Percentiles rank a stretch among this genome's conserved stretches.
These are phyloP conservation scores for Aureobasidium pullulans DNA, from an alignment of 2,329 filamentous ascomycete genomes.

Conservation along the genomic window DNA sequence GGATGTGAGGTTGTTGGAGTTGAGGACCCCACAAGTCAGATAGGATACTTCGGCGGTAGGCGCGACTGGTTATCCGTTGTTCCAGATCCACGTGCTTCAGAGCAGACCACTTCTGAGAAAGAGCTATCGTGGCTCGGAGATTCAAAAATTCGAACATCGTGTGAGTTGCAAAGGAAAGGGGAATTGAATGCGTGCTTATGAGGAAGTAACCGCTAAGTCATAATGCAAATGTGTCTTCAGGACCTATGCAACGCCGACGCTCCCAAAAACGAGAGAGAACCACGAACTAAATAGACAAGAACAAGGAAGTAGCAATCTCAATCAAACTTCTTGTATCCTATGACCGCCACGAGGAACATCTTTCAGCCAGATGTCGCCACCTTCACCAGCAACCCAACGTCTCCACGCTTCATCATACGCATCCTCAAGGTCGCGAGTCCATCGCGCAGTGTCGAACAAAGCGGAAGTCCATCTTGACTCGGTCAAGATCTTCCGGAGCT, in stretches of 20 bases:
- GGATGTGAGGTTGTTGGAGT: too few species aligned
- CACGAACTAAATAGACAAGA: background rate
- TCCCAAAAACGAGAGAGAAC: background rate
- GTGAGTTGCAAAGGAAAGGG: background rate
- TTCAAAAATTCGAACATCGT: too few species aligned
- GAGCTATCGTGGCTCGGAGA: too few species aligned
- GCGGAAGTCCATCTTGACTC: slow-evolving; percentile 77
- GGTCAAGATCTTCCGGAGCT: slow-evolving; percentile 76
- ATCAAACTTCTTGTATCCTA: background rate
- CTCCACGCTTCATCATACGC: slow-evolving; percentile 86
- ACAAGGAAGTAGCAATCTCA: background rate
- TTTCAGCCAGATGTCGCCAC: slow-evolving; percentile 84
- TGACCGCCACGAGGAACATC: slow-evolving; percentile 17
- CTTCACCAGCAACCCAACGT: slow-evolving; percentile 75
- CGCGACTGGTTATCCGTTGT: too few species aligned
- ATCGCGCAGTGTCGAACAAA: slow-evolving; percentile 83
- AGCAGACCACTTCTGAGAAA: too few species aligned
- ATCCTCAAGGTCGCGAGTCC: slow-evolving; percentile 82
- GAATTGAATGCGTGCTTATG: background rate
- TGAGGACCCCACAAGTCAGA: too few species aligned
- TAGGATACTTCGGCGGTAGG: too few species aligned
- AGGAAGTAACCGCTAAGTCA: background rate
- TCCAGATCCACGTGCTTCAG: too few species aligned
- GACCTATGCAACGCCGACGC: background rate
- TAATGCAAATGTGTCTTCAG: background rate